Base-by-base conservation (phyloP, 1,284 basidiomycete species). In the Peniophora sp. region DNA sequence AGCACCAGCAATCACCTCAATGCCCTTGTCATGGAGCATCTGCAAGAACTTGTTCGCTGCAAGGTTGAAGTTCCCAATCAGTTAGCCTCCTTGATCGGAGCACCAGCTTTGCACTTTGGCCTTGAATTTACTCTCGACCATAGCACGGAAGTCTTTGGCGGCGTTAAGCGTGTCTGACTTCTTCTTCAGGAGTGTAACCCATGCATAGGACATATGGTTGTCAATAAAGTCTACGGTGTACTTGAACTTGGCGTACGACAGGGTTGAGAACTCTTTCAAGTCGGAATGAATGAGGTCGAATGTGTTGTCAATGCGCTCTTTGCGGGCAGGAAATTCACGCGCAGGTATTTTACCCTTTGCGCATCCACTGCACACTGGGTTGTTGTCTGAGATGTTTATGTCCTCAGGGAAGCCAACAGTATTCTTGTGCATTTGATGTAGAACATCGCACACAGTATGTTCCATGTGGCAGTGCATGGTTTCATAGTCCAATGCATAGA, bases 151-250 rank as follows among this genome's bases (percentile, higher is more conserved):
- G 10, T 43, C 14, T 18, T 43, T 18, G 12, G 41, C 20, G 10
- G 41, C 41, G 10, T 11, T 14, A 18, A 43, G 10, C 20, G 41
- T 18, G 17, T 10, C 41, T 1, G 12, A 11, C 20, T 43, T 43
- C 14, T 14, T 43, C 14, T 18, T 11, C 41, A 43, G 18, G 20
- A 11, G 17, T 10, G 17, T 18, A 15, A 43, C 18, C 17, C 12
- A 43, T 14, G 41, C 39, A 46, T 55, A 50, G 8, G 58, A 59
- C 6, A 62, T 55, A 47, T 54, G 55, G 46, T 68, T 61, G 55
- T 70, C 62, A 11, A 67, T 37, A 35, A 70, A 59, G 0, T 59
- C 57, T 8, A 67, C 54, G 15, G 51, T 50, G 48, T 64, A 67
- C 27, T 59, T 59, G 49, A 57, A 61, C 17, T 51, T 52, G 39